Evolutionary conservation across 495 filamentous ascomycete species (phyloP).

Genomic region (Aspergillus biplanus): DNA sequence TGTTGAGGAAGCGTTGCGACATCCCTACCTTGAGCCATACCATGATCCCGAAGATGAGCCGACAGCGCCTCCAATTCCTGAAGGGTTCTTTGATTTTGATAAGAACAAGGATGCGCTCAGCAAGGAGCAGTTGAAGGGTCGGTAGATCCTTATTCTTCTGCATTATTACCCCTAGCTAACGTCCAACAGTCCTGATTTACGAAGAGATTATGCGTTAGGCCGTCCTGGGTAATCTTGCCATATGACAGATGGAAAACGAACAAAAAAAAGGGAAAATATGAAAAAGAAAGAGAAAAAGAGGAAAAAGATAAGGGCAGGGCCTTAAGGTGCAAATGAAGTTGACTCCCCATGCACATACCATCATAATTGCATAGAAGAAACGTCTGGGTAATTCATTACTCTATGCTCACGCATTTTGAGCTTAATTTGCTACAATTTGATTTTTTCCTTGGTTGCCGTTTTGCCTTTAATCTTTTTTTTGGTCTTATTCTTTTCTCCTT

Average conservation of each 20-base stretch:
- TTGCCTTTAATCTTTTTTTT: constrained; percentile 7
- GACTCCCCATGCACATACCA: constrained; percentile 23
- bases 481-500: not conserved
- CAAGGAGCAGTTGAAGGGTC: constrained; percentile 95
- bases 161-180: constrained; percentile 13
- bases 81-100: constrained; percentile 99
- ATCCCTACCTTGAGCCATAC: constrained; percentile 98
- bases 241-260: not conserved
- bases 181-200: constrained; percentile 77
- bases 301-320: constrained; percentile 12
- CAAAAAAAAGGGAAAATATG: not conserved
- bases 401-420: constrained; percentile 22
- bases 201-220: constrained; percentile 98
- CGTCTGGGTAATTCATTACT: constrained; percentile 20
- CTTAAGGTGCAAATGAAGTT: constrained; percentile 1
- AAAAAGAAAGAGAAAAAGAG: not conserved
- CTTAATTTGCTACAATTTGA: constrained; percentile 18
- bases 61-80: constrained; percentile 91
- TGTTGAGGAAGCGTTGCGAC: constrained; percentile 94
- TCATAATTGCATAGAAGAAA: constrained; percentile 27
- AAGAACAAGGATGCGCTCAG: constrained; percentile 98
- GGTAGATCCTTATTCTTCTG: constrained; percentile 30
- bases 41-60: constrained; percentile 99
- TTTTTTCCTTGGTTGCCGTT: constrained; percentile 8
- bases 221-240: constrained; percentile 6